A percentile compares a stretch with the other conserved stretches of the same genome.
phyloP scores from a whole-genome alignment of 305 asterid genomes.

The Euphrasia arctica region DNA sequence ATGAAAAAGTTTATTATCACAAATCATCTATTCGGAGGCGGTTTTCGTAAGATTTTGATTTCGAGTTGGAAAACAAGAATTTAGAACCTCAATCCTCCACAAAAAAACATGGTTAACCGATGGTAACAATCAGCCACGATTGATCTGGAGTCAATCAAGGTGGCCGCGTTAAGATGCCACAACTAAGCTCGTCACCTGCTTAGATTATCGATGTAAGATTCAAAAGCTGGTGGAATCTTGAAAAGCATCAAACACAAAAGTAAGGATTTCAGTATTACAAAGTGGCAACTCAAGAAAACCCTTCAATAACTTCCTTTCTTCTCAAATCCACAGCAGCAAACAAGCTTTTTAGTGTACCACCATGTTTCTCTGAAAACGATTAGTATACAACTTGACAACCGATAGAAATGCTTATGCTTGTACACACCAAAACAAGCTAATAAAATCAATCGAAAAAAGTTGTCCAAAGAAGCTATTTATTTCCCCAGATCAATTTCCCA shows the following conservation, averaged over 20 bases:
- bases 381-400: neutral
- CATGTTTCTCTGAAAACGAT: neutral
- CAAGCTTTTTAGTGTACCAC: constrained; percentile 3
- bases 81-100: too few relatives aligned
- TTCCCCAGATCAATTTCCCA: constrained; percentile 87
- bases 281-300: neutral
- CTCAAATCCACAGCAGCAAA: constrained; percentile 6
- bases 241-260: neutral
- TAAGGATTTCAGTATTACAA: neutral
- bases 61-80: too few relatives aligned
- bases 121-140: too few relatives aligned
- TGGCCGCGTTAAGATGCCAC: too few relatives aligned
- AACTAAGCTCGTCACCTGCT: too few relatives aligned
- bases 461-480: constrained; percentile 41
- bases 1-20: too few relatives aligned
- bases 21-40: too few relatives aligned
- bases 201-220: neutral
- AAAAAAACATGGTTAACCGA: too few relatives aligned
- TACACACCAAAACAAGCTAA: constrained; percentile 13
- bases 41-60: too few relatives aligned
- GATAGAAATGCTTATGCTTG: constrained; percentile 18
- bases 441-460: constrained; percentile 20
- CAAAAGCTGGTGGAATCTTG: neutral
- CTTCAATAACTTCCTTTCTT: neutral
- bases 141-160: too few relatives aligned